Base-by-base conservation (phyloP, 441 rosid genomes). In the Brassica balearica region DNA sequence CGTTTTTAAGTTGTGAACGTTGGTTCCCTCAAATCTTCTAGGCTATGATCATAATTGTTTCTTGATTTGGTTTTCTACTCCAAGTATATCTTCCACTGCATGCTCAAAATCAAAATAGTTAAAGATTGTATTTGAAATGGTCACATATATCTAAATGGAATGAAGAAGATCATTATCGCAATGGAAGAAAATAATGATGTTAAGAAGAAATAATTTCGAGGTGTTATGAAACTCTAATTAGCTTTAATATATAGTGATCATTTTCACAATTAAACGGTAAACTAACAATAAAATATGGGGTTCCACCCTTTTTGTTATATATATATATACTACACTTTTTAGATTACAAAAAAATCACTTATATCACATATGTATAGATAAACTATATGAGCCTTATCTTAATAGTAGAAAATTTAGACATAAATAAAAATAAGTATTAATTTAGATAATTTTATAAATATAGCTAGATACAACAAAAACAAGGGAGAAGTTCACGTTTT, bases 21-120 rank as follows among this genome's bases (percentile, higher is more conserved):
- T 69, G 38, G 15, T 23, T 73, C 71, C 17, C 41, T 79, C 60
- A 79, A 74, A 68, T 79, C 75, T 69, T 79, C 75, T 64, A 69
- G 48, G 62, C 20, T 64, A 55, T 41, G 67, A 69, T 74, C 38
- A 29, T 19, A 55, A 79, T 74, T 67, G 66, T 6, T 56, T 68
- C 58, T 64, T 69, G 72, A 64, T 69, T 55, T 69, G 72, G 56
- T 56, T 74, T 65, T 69, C 17, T 14, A 69, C 72, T 58, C 67
- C 64, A 63, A 56, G 43, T 29, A 69, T 79, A 69, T 74, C 75
- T 74, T 74, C 68, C 67, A 51, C 82, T 80, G 71, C 15, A 27
- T 27, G 32, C 32, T 62, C 67, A 43, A 74, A 71, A 74, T 74
- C 68, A 79, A 58, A 74, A 63, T 80, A 64, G 68, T 64, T 41